phyloP scores from a whole-genome alignment of 345 rosid genomes.

The Brassica napus region Da-Ae NC_063446.1:27058501-27059000 shows the following conservation, averaged over 20 bases:
- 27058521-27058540: constrained; percentile 33
- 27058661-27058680: background rate
- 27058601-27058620: background rate
- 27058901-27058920: constrained; percentile 44
- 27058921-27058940: constrained; percentile 42
- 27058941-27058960: constrained; percentile 37
- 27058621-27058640: constrained; percentile 19
- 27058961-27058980: constrained; percentile 29
- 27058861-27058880: constrained; percentile 42
- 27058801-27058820: background rate
- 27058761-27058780: too few relatives aligned
- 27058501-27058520: constrained; percentile 38
- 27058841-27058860: constrained; percentile 33
- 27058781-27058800: background rate
- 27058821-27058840: background rate
- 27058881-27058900: constrained; percentile 34
- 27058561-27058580: constrained; percentile 10
- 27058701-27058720: too few relatives aligned
- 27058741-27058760: background rate
- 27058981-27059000: constrained; percentile 41
- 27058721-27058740: too few relatives aligned
- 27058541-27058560: constrained; percentile 28
- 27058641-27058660: background rate
- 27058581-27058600: too few relatives aligned
- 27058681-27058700: too few relatives aligned